Evolutionary conservation across 2,329 filamentous ascomycete genomes (phyloP), one percentile per base, ranked within the genome.

Genomic region (Aspergillus novofumigatus): DNA sequence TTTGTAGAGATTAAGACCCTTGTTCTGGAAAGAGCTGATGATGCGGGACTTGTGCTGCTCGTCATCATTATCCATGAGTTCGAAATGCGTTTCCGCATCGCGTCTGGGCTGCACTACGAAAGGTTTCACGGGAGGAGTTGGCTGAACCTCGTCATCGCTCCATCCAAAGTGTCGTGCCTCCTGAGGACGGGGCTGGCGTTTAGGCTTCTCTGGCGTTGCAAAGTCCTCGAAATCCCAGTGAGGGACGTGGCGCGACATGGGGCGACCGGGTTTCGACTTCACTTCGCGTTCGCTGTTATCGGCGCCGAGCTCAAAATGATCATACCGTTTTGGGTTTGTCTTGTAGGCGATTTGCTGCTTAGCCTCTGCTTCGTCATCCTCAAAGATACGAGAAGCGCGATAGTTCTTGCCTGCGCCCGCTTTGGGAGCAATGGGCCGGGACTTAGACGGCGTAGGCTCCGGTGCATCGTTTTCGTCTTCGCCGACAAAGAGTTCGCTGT

Each of bases 211-310:
- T 0, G 93, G 93, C 0, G 92, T 96, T 17, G 80, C 78, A 67
- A 96, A 96, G 75, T 96, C 92, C 59, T 91, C 85, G 73, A 97
- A 97, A 51, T 86, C 86, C 92, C 93, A 97, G 60, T 90, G 87
- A 62, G 86, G 86, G 58, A 81, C 78, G 70, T 91, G 87, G 54
- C 81, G 79, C 68, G 65, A 63, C 48, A 69, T 68, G 20, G 67
- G 64, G 17, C 69, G 72, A 3, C 61, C 63, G 54, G 66, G 59
- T 54, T 56, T 58, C 9, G 59, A 49, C 58, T 73, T 69, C 32
- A 67, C 44, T 53, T 73, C 70, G 17, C 59, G 63, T 7, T 61
- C 60, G 38, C 59, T 63, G 52, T 72, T 67, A 48, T 72, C 68
- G 20, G 49, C 71, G 38, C 69, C 72, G 29, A 75, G 58, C 52